A percentile compares a stretch with the other conserved stretches of the same genome.
Evolutionary conservation across 2,329 filamentous ascomycete genomes (phyloP).

Genomic region (Fusarium paranaense): DNA sequence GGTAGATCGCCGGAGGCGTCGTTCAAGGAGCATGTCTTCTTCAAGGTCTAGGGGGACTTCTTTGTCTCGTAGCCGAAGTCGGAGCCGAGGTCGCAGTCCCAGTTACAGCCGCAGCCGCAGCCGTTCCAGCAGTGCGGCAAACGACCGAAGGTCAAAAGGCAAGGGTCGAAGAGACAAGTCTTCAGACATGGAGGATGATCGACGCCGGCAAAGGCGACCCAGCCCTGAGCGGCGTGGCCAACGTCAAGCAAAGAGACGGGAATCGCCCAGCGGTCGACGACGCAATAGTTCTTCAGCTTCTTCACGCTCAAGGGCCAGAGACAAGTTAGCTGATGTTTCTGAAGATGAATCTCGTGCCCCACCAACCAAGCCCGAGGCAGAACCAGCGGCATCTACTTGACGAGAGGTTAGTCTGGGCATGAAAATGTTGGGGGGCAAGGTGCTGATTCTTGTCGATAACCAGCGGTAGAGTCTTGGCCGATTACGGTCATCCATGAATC

Average conservation of each 20-base stretch:
- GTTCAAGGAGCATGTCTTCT: constrained; percentile 52
- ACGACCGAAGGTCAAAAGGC: constrained; percentile 30
- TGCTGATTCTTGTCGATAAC: constrained; percentile 16
- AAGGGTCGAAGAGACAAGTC: constrained; percentile 23
- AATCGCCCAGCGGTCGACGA: constrained; percentile 50
- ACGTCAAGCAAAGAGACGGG: constrained; percentile 25
- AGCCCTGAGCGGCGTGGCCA: constrained; percentile 21
- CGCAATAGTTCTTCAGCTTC: constrained; percentile 65
- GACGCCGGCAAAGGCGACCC: constrained; percentile 10
- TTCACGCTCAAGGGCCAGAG: constrained; percentile 60
- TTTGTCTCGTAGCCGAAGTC: constrained; percentile 47
- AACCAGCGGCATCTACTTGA: constrained; percentile 15
- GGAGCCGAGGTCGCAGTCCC: constrained; percentile 20
- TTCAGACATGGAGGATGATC: constrained; percentile 22
- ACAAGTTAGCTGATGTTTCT: constrained; percentile 68
- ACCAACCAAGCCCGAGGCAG: constrained; percentile 29
- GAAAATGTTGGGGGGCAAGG: background rate
- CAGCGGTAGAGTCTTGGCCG: constrained; percentile 5
- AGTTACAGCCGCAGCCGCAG: constrained; percentile 14
- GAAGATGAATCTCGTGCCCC: constrained; percentile 47
- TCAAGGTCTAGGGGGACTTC: constrained; percentile 55
- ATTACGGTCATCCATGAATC: background rate
- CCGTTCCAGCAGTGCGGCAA: constrained; percentile 29
- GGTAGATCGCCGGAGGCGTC: constrained; percentile 52
- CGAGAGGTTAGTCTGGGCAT: constrained; percentile 39